Conservation (phyloP, 73 alveolate species). For the Stentor coeruleus region DNA sequence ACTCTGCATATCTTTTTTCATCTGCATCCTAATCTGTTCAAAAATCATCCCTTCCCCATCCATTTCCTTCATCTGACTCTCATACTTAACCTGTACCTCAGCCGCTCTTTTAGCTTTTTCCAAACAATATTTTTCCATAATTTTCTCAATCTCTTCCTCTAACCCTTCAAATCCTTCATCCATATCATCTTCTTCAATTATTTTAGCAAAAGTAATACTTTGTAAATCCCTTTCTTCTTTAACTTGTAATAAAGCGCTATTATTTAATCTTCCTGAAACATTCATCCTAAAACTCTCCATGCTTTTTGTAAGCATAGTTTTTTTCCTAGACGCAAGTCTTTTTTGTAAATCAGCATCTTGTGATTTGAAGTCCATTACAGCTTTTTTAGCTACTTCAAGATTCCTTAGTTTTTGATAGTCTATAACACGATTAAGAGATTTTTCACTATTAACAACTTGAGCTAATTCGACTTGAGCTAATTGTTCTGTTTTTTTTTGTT, state of each 20-base stretch:
- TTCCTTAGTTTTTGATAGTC: background rate
- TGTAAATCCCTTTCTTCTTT: background rate
- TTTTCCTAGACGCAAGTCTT: background rate
- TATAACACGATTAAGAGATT: background rate
- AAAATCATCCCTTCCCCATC: background rate
- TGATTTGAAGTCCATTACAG: slow-evolving; percentile 16
- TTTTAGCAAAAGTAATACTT: background rate
- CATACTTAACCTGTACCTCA: background rate
- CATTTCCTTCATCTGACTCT: background rate
- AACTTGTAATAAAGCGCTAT: background rate
- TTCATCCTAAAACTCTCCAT: background rate
- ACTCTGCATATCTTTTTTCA: slow-evolving; percentile 13
- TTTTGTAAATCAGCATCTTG: background rate
- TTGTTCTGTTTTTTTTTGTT: background rate
- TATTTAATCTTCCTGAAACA: background rate
- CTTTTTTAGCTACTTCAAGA: slow-evolving; percentile 8
- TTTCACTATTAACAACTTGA: background rate
- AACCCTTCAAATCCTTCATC: too few relatives aligned
- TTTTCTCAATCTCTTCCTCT: background rate
- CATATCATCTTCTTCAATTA: background rate
- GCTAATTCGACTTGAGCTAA: background rate
- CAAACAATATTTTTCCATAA: background rate
- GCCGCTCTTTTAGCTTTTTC: background rate
- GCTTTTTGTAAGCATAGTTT: background rate
- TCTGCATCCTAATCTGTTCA: background rate